Conservation (phyloP, 2,329 filamentous ascomycete genomes). For the Albifimbria verrucaria region DNA sequence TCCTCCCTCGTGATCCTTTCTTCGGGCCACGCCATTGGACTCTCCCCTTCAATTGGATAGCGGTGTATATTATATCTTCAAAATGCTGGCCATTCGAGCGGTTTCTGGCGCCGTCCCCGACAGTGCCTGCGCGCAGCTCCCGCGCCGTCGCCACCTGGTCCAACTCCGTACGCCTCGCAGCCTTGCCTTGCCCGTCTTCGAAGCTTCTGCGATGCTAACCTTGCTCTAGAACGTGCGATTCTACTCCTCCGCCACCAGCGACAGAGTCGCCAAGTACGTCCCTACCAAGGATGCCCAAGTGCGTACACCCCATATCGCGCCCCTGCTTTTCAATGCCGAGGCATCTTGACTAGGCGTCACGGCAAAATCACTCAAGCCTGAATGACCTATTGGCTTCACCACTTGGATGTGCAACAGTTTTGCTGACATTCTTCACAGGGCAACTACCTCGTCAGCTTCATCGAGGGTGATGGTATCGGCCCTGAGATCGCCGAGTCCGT, state of each 20-base stretch:
- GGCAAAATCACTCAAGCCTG: conserved; percentile 40
- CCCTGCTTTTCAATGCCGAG: background rate
- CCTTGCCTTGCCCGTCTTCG: conserved; percentile 12
- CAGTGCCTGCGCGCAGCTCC: conserved; percentile 72
- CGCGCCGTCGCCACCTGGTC: conserved; percentile 45
- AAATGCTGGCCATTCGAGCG: conserved; percentile 80
- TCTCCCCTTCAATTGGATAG: background rate
- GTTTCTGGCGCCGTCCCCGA: conserved; percentile 71
- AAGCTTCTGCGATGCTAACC: conserved; percentile 15
- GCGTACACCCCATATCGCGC: conserved; percentile 39
- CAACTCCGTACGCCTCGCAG: conserved; percentile 27
- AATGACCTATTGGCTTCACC: background rate
- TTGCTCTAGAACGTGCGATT: conserved; percentile 49
- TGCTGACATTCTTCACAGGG: conserved; percentile 55
- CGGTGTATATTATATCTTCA: conserved; percentile 28
- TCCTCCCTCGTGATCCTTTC: background rate
- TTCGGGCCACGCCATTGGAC: background rate
- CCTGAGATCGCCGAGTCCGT: conserved; percentile 97
- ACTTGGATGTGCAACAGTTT: conserved; percentile 10
- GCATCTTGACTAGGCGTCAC: conserved; percentile 14
- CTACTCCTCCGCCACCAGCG: conserved; percentile 63
- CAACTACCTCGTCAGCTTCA: conserved; percentile 93
- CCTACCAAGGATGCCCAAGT: conserved; percentile 86
- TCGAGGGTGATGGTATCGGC: conserved; percentile 98
- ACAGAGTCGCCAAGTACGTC: conserved; percentile 88